A percentile compares a stretch with the other conserved stretches of the same genome.
Evolutionary conservation across 139 green algal species (phyloP).

Genomic region (Zygnema cylindricum): DNA sequence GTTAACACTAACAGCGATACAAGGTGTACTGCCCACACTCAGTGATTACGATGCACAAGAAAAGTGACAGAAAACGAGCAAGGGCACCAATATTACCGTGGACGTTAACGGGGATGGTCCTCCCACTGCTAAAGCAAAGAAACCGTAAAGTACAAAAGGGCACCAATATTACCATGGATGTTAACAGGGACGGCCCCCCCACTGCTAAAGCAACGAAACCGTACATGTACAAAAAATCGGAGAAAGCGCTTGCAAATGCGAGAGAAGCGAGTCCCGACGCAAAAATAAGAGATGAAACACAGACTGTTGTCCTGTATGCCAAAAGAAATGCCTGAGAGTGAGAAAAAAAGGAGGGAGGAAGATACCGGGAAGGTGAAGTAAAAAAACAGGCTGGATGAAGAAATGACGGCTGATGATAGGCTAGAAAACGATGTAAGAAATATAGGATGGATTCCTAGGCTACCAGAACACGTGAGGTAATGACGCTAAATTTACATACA

Average conservation of each 20-base stretch:
- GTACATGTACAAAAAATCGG: neutral
- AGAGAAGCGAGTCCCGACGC: neutral
- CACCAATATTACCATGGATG: neutral
- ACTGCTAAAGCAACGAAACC: constrained; percentile 3
- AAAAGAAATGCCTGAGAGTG: neutral
- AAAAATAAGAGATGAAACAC: constrained; percentile 1
- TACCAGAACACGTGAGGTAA: no score
- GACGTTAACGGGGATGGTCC: neutral
- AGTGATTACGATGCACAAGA: no score
- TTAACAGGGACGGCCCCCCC: neutral
- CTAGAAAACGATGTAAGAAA: no score
- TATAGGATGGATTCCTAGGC: no score
- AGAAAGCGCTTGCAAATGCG: neutral
- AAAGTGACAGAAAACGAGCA: no score
- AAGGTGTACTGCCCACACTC: no score
- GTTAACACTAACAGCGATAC: no score
- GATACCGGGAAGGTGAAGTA: no score
- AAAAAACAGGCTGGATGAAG: no score
- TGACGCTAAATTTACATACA: no score
- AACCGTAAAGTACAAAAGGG: neutral
- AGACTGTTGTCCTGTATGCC: constrained; percentile 10
- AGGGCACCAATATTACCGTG: neutral
- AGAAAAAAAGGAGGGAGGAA: no score
- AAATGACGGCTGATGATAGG: no score
- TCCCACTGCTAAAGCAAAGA: constrained; percentile 5